phyloP scores from a whole-genome alignment of 768 basidiomycete genomes.

The Mycena sanguinolenta region DNA sequence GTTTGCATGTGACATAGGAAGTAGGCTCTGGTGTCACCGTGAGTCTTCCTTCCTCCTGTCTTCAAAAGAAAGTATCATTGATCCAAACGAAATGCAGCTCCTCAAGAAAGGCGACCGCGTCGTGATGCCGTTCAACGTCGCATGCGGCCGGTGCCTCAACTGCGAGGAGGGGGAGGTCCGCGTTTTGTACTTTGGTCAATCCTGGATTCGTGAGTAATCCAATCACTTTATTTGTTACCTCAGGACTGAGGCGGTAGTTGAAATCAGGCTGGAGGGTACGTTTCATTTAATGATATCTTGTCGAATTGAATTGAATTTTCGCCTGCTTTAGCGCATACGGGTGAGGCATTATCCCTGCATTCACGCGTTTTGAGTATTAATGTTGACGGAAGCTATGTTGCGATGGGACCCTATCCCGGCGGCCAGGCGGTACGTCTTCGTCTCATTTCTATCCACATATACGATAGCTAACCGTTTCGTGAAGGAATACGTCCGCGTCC shows the following conservation, averaged over 20 bases:
- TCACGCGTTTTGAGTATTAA: neutral
- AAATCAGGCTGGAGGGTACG: conserved; percentile 61
- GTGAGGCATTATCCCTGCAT: conserved; percentile 40
- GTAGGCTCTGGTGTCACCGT: conserved; percentile 60
- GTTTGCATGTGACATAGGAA: conserved; percentile 46
- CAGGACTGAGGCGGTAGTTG: too few relatives aligned
- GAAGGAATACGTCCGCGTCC: conserved; percentile 68
- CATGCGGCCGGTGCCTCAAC: conserved; percentile 69
- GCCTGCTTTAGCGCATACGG: conserved; percentile 57
- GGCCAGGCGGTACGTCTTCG: conserved; percentile 60
- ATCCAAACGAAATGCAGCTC: conserved; percentile 44
- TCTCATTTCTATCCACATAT: neutral
- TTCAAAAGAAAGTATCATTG: neutral
- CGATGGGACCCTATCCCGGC: conserved; percentile 69
- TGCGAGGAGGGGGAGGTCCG: conserved; percentile 66
- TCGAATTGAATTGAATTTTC: neutral
- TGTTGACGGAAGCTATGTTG: conserved; percentile 59
- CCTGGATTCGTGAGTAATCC: conserved; percentile 65
- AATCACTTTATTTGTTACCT: too few relatives aligned
- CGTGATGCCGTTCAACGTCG: conserved; percentile 74
- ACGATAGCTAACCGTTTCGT: neutral
- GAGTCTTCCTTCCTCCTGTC: conserved; percentile 18
- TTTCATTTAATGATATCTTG: neutral
- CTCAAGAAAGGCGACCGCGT: conserved; percentile 70
- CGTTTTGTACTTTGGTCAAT: conserved; percentile 70